Percentiles rank a stretch among this genome's conserved stretches.
phyloP scores from a whole-genome alignment of 1,284 basidiomycete genomes.

The Microbotryomycetes sp. region DNA sequence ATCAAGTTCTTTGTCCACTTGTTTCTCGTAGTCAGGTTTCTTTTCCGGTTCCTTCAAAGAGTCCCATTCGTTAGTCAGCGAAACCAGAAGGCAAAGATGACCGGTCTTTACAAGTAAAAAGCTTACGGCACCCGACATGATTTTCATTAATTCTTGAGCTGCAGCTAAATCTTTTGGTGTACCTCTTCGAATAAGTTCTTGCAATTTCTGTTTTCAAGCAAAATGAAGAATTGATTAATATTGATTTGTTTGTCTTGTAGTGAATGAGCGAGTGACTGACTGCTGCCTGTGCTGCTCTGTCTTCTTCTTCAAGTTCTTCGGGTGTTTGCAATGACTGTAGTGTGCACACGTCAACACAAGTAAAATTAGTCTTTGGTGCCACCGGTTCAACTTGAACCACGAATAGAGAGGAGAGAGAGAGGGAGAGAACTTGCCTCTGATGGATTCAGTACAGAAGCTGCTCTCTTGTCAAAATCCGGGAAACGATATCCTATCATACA shows the following conservation, averaged over 20 bases:
- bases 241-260: not conserved
- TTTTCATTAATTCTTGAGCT: constrained; percentile 97
- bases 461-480: constrained; percentile 56
- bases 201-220: constrained; percentile 61
- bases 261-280: constrained; percentile 39
- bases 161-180: constrained; percentile 91
- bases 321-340: constrained; percentile 80
- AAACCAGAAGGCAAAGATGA: too few species aligned
- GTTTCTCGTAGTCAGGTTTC: constrained; percentile 84
- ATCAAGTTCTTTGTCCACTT: constrained; percentile 82
- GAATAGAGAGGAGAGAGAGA: not conserved
- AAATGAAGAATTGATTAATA: not conserved
- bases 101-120: too few species aligned
- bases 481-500: constrained; percentile 68
- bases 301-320: constrained; percentile 93
- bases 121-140: constrained; percentile 73
- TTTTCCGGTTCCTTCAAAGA: constrained; percentile 67
- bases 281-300: constrained; percentile 87
- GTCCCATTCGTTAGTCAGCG: not conserved
- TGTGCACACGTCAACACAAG: not conserved
- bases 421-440: constrained; percentile 47
- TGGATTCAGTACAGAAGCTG: constrained; percentile 47
- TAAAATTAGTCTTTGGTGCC: not conserved
- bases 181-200: constrained; percentile 93
- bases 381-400: too few species aligned